Evolutionary conservation across 768 basidiomycete genomes (phyloP).

Genomic region (Calocybe cyanea): DNA sequence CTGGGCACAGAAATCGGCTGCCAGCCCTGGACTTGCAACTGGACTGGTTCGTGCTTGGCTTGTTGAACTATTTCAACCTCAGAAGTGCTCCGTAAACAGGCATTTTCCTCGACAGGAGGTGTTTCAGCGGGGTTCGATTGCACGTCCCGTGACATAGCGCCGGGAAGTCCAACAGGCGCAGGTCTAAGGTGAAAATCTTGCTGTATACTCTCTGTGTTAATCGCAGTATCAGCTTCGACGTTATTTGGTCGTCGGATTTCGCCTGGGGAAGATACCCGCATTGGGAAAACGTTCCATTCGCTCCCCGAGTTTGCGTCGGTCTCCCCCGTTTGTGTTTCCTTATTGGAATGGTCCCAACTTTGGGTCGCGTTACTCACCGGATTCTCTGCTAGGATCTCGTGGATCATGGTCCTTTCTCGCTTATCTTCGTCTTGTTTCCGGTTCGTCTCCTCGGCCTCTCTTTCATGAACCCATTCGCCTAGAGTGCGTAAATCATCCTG

Average conservation of each 20-base stretch:
- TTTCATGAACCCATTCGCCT: slow-evolving; percentile 16
- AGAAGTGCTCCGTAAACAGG: too few species aligned
- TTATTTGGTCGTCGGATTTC: slow-evolving; percentile 6
- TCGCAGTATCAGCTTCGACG: slow-evolving; percentile 15
- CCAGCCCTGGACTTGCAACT: too few species aligned
- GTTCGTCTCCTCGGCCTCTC: slow-evolving; percentile 15
- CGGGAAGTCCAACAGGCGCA: too few species aligned
- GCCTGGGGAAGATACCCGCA: neutral
- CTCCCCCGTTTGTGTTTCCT: too few species aligned
- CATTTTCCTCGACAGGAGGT: too few species aligned
- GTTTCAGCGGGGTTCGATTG: too few species aligned
- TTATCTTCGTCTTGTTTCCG: slow-evolving; percentile 13
- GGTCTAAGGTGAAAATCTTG: slow-evolving; percentile 11
- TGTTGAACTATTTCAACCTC: neutral
- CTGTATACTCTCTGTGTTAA: slow-evolving; percentile 21
- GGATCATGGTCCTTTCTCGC: slow-evolving; percentile 9
- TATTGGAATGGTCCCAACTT: too few species aligned
- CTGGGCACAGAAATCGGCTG: too few species aligned
- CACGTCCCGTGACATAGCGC: too few species aligned
- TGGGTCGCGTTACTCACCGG: neutral
- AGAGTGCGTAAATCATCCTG: slow-evolving; percentile 17
- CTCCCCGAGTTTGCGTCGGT: too few species aligned
- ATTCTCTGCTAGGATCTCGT: slow-evolving; percentile 3
- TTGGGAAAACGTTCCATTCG: neutral
- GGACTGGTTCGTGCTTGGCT: neutral